Conservation (phyloP, 2,329 filamentous ascomycete species). For the Aspergillus intermedius region DNA sequence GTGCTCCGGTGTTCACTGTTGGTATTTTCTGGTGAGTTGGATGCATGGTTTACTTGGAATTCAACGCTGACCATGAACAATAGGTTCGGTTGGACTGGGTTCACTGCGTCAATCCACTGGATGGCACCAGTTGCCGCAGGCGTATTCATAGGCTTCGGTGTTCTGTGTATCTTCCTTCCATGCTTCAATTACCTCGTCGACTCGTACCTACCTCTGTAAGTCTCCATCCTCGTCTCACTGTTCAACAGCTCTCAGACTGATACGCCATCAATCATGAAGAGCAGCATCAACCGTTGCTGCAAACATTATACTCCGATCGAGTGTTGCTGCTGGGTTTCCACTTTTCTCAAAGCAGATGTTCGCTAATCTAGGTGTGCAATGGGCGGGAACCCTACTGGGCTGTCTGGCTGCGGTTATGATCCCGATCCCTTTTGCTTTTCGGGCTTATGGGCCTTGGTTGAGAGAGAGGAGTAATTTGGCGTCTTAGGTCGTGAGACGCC, state of each 20-base stretch:
- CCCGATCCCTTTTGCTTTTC: not conserved
- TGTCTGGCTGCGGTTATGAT: slow-evolving; percentile 16
- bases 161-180: slow-evolving; percentile 24
- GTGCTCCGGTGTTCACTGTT: slow-evolving; percentile 24
- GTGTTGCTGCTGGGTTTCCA: slow-evolving; percentile 26
- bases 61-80: not conserved
- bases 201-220: slow-evolving; percentile 31
- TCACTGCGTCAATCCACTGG: slow-evolving; percentile 20
- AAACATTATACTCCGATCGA: slow-evolving; percentile 28
- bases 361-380: slow-evolving; percentile 25
- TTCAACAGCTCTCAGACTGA: not conserved
- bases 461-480: not conserved
- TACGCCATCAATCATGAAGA: slow-evolving; percentile 7
- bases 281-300: slow-evolving; percentile 30
- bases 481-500: not conserved
- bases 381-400: slow-evolving; percentile 30
- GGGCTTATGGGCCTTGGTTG: not conserved
- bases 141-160: slow-evolving; percentile 21
- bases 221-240: not conserved
- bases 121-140: slow-evolving; percentile 16
- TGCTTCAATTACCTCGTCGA: slow-evolving; percentile 31
- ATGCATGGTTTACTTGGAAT: not conserved
- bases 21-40: slow-evolving; percentile 27
- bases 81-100: slow-evolving; percentile 27
- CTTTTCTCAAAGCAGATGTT: slow-evolving; percentile 31